A percentile compares a stretch with the other conserved stretches of the same genome.
These are phyloP conservation scores for Pestalotiopsis sp. DNA, from an alignment of 2,329 filamentous ascomycete species.

Conservation along the genomic window DNA sequence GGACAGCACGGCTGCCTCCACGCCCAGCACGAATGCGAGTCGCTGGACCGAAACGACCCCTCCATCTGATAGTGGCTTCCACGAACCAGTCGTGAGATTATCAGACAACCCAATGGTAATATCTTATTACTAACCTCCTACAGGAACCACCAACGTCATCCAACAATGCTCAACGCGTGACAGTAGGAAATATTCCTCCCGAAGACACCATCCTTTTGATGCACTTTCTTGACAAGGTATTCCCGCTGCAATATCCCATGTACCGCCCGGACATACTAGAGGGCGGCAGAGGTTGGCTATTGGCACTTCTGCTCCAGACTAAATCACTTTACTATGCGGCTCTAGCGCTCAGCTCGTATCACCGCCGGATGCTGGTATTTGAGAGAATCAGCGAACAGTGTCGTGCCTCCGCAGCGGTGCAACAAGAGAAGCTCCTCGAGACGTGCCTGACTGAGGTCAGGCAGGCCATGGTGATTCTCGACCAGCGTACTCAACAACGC, in stretches of 20 bases:
- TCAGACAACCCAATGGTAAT: background rate
- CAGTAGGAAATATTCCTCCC: background rate
- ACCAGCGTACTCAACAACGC: background rate
- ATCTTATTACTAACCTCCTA: background rate
- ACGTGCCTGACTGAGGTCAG: background rate
- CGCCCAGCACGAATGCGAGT: background rate
- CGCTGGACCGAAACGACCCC: slow-evolving; percentile 12
- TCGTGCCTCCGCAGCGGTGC: background rate
- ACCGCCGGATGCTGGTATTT: background rate
- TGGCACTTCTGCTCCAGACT: background rate
- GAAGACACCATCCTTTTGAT: background rate
- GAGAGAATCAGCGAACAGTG: background rate
- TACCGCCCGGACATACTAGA: background rate
- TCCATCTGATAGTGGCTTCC: background rate
- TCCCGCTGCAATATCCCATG: background rate
- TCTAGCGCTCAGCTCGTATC: background rate
- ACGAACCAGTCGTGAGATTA: background rate
- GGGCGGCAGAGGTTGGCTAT: background rate
- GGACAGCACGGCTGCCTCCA: background rate
- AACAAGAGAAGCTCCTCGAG: background rate
- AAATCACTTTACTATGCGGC: background rate
- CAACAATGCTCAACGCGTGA: slow-evolving; percentile 7
- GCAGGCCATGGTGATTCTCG: background rate
- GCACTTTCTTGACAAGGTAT: slow-evolving; percentile 1
- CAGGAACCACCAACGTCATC: background rate